Evolutionary conservation across 306 rosid species (phyloP).

Genomic region (Fagus sylvatica): DNA sequence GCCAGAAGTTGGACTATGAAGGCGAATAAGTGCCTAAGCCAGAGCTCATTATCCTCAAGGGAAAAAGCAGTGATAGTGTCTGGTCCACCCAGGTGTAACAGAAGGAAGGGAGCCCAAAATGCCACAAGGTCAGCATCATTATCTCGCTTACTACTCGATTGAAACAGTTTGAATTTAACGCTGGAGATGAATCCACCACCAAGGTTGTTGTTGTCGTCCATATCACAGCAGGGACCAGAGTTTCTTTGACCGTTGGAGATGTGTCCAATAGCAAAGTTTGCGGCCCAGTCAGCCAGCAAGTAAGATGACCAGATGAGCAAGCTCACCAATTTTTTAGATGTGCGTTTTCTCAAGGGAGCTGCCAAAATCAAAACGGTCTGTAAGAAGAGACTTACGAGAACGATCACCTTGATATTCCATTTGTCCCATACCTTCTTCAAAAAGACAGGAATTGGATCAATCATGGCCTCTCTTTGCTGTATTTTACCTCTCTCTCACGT

Average conservation of each 20-base stretch:
- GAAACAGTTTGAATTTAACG: no score
- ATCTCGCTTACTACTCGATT: no score
- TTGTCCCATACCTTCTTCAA: background rate
- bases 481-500: no score
- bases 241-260: background rate
- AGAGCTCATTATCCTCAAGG: constrained; percentile 40
- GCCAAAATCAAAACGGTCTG: background rate
- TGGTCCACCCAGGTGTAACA: constrained; percentile 26
- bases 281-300: constrained; percentile 9
- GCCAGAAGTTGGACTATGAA: constrained; percentile 25
- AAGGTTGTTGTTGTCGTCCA: no score
- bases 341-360: constrained; percentile 5
- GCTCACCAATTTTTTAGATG: background rate
- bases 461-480: no score
- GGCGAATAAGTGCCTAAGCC: constrained; percentile 35
- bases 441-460: no score
- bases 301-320: background rate
- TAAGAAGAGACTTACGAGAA: background rate
- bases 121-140: background rate
- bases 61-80: constrained; percentile 43
- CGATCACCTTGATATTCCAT: background rate
- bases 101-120: constrained; percentile 31
- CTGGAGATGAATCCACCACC: no score
- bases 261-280: constrained; percentile 9
- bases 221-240: background rate